Percentiles rank a stretch among this genome's conserved stretches.
Conservation (phyloP, 495 filamentous ascomycete genomes). For the Opeltia flavorubescens region DNA sequence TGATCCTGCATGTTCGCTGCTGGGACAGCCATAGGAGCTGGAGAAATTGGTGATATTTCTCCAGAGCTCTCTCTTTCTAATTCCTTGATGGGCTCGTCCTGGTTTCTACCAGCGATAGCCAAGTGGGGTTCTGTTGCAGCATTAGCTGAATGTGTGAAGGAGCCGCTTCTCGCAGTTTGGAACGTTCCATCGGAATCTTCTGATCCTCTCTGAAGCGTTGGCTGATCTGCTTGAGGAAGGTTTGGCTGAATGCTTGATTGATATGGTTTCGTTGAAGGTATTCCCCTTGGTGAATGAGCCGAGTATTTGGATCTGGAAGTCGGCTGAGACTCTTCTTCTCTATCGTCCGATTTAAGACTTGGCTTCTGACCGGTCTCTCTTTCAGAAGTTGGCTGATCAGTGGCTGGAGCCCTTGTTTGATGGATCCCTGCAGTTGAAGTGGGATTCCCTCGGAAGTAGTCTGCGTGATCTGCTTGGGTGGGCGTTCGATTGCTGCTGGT, state of each 20-base stretch:
- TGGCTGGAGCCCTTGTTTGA: not conserved
- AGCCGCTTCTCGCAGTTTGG: not conserved
- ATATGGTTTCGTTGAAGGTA: not conserved
- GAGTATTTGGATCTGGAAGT: not conserved
- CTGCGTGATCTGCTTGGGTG: constrained; percentile 11
- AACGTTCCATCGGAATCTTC: constrained; percentile 5
- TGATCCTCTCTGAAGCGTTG: not conserved
- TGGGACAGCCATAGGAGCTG: not conserved
- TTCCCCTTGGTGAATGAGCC: not conserved
- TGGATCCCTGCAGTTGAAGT: not conserved
- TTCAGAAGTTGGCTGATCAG: not conserved
- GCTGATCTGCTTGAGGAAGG: not conserved
- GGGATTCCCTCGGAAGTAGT: not conserved
- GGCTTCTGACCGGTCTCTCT: too few species aligned
- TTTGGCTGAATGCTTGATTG: not conserved
- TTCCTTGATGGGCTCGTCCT: not conserved
- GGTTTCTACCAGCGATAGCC: not conserved
- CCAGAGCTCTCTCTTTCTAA: not conserved
- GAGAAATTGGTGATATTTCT: not conserved
- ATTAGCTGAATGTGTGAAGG: not conserved
- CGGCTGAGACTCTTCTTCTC: not conserved
- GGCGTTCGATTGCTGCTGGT: constrained; percentile 13
- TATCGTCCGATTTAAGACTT: not conserved
- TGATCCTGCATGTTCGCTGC: not conserved
- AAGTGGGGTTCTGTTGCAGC: not conserved